A percentile compares a stretch with the other conserved stretches of the same genome.
These are phyloP conservation scores for Cryptosporidium baileyi DNA, from an alignment of 169 alveolate genomes.

Conservation along the genomic window DNA sequence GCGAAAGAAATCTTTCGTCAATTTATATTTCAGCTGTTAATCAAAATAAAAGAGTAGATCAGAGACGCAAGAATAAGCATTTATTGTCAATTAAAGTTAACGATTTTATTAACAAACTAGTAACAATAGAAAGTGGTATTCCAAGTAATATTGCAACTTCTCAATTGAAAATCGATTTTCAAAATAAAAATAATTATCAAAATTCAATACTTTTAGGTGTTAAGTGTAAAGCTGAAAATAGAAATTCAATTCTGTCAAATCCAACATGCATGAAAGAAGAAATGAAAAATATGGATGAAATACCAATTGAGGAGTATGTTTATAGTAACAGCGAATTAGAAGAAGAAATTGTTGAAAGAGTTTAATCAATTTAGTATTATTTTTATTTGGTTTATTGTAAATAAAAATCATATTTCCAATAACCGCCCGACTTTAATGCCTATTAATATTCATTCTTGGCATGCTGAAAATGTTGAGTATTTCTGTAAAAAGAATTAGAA, in stretches of 20 bases:
- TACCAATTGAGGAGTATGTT: constrained; percentile 35
- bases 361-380: not conserved
- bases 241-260: not conserved
- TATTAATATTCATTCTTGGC: not conserved
- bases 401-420: not conserved
- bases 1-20: constrained; percentile 21
- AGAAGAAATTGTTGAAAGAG: constrained; percentile 45
- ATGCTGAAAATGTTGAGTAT: not conserved
- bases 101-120: constrained; percentile 49
- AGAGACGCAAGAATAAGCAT: not conserved
- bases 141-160: constrained; percentile 50
- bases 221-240: constrained; percentile 6
- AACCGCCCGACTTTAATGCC: not conserved
- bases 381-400: no score
- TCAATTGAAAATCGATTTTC: not conserved
- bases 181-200: not conserved
- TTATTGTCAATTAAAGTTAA: constrained; percentile 55
- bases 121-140: constrained; percentile 61
- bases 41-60: not conserved
- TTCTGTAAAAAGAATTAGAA: not conserved
- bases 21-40: constrained; percentile 10
- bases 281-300: not conserved
- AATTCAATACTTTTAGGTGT: constrained; percentile 2
- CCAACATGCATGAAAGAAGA: constrained; percentile 4
- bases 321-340: constrained; percentile 62